Evolutionary conservation across 306 rosid species (phyloP), one percentile per base, ranked within the genome.

Genomic region (Geum urbanum): DNA sequence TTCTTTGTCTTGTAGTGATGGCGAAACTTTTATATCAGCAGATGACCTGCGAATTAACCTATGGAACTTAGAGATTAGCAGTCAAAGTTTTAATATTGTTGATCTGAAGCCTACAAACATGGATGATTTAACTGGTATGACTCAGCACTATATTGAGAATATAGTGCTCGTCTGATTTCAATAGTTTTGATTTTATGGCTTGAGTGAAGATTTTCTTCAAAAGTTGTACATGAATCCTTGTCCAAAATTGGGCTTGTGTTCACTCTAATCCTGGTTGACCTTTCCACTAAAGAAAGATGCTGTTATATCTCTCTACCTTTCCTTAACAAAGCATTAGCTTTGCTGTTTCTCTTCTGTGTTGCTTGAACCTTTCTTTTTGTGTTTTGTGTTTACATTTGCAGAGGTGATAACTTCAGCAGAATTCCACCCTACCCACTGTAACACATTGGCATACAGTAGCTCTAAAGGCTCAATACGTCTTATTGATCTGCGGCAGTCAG

Each of bases 401-500:
- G 99, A 95, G 97, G 99, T 95, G 80, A 95, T 95, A 78, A 95
- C 99, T 55, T 91, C 96, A 41, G 99, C 99, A 18, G 99, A 95
- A 77, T 95, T 95, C 77, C 99, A 95, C 81, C 99, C 99, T 32
- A 77, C 86, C 67, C 97, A 95, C 74, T 95, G 99, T 82, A 89
- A 89, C 82, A 91, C 14, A 51, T 74, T 95, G 84, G 99, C 99
- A 39, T 95, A 95, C 76, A 95, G 99, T 85, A 95, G 99, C 79
- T 95, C 99, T 18, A 95, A 85, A 79, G 99, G 99, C 58, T 95
- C 99, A 72, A 87, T 95, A 68, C 99, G 97, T 71, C 88, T 95
- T 32, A 83, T 91, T 75, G 99, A 95, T 81, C 72, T 95, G 84
- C 91, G 99, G 84, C 99, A 95, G 79, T 95, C 97, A 64, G 97